Base-by-base conservation (phyloP, 345 rosid genomes). In the Theobroma cacao region DNA sequence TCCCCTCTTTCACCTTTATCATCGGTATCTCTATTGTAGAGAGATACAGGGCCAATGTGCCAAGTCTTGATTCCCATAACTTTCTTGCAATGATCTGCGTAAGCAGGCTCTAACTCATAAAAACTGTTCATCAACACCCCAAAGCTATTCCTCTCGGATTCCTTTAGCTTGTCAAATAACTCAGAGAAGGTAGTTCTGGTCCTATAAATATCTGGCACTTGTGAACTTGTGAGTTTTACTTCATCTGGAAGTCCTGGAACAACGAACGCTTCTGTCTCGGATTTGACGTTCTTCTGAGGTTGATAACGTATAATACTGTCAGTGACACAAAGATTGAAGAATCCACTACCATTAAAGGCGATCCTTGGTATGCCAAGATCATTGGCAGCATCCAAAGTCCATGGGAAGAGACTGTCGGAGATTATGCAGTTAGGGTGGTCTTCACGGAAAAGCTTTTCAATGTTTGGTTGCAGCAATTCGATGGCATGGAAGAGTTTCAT, bases 11-110 rank as follows among this genome's bases (percentile, higher is more conserved):
- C 81, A n/a, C 66, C 78, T 80, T 81, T 84, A 60, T 89, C 89
- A 5, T 69, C 50, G 0, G 50, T 53, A 43, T 61, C 38, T 47
- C 62, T 78, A 73, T 83, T 86, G 60, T 78, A 72, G 1, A 75
- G 58, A 4, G 90, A 87, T 45, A 90, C 84, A 0, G 90, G 91
- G 24, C 91, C 91, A 13, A 90, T 66, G 43, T 81, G 85, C 91
- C 91, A 90, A 41, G 88, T 81, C 55, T 65, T 87, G 34, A 77
- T 79, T 12, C 90, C 88, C 48, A 82, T 18, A n/a, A 45, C 79
- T 1, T 83, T 78, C 77, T 84, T 71, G 80, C 56, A 80, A 78
- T 77, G 58, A 77, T 90, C 86, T 3, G 81, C 89, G 59, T 87
- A 87, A 56, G 45, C 77, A 1, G 78, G 75, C 50, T 90, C 88